Evolutionary conservation across 139 green algal species (phyloP), one percentile per base, ranked within the genome.

Genomic region (Nannochloris sp.): DNA sequence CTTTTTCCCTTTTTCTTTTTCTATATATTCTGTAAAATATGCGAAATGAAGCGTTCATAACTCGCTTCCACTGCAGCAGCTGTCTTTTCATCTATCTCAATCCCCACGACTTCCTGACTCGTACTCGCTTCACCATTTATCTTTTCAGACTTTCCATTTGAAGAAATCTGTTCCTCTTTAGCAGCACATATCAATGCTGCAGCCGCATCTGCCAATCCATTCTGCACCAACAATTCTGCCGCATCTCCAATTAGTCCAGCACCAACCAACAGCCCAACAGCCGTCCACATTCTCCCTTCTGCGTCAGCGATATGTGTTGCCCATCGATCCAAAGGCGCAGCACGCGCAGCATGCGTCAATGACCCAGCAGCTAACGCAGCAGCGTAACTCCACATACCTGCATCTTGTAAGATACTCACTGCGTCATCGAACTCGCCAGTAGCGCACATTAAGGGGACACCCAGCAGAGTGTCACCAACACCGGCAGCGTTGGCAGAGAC

Each of bases 391-490:
- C 88, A 95, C 56, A 92, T 66, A 9, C 80, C 79, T 4, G 62
- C 73, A 39, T 95, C 87, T 61, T 93, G 86, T 37, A 83, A 76
- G 23, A 75, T 47, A 4, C 24, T 32, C 10, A 80, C 73, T 4
- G 80, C 84, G 54, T 89, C 82, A 3, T 53, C 47, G 0, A 73
- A 61, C 64, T 89, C 64, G 0, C 79, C 79, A 25, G 81, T 85
- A 13, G 87, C 82, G 69, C 78, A 86, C 37, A 91, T 81, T 37
- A 95, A 77, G 13, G 87, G 85, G 33, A 91, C 84, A 0, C 77
- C 82, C 44, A 95, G 78, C 69, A 93, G 75, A n/a, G 66, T 60
- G 60, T 95, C 88, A 1, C 87, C 87, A 33, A 88, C 64, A 9
- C 44, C 70, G n/a, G 84, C 78, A 13, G 85, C 84, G 54, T 93